Conservation (phyloP, 2,329 filamentous ascomycete species). For the Fusarium armeniacum region DNA sequence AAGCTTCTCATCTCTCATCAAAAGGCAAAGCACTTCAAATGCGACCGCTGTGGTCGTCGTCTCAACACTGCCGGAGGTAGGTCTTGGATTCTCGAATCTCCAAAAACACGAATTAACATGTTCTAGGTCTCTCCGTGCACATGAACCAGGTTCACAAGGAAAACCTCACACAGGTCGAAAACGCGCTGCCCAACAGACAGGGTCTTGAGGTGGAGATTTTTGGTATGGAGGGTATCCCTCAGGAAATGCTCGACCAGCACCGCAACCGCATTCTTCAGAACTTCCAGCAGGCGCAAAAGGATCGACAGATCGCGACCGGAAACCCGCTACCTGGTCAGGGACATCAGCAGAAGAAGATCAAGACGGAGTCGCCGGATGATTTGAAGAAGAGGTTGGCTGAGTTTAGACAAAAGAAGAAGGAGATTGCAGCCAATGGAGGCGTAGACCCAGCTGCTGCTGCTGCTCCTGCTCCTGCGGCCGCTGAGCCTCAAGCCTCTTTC, state of each 20-base stretch:
- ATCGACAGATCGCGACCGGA: constrained; percentile 84
- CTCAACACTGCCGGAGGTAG: constrained; percentile 94
- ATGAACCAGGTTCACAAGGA: constrained; percentile 99
- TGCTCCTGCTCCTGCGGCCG: constrained; percentile 44
- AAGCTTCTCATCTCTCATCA: constrained; percentile 98
- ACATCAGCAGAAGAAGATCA: constrained; percentile 72
- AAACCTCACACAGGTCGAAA: constrained; percentile 86
- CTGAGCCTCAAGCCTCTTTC: constrained; percentile 67
- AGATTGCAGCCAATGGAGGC: constrained; percentile 66
- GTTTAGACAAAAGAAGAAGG: constrained; percentile 77
- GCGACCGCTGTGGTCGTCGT: constrained; percentile 87
- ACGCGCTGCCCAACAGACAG: constrained; percentile 88
- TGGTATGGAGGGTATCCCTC: constrained; percentile 96
- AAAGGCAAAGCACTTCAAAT: constrained; percentile 99
- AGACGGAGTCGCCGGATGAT: constrained; percentile 81
- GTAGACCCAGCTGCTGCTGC: constrained; percentile 49
- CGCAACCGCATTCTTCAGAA: constrained; percentile 87
- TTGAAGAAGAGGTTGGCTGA: constrained; percentile 85
- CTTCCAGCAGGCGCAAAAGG: constrained; percentile 87
- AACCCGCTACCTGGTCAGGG: constrained; percentile 80
- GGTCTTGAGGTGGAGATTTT: constrained; percentile 96
- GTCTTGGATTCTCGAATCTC: constrained; percentile 41
- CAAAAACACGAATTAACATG: constrained; percentile 22
- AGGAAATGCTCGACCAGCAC: constrained; percentile 85
- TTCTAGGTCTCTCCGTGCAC: constrained; percentile 88